Evolutionary conservation across 2,329 filamentous ascomycete genomes (phyloP).

Genomic region (Fusarium albidum): DNA sequence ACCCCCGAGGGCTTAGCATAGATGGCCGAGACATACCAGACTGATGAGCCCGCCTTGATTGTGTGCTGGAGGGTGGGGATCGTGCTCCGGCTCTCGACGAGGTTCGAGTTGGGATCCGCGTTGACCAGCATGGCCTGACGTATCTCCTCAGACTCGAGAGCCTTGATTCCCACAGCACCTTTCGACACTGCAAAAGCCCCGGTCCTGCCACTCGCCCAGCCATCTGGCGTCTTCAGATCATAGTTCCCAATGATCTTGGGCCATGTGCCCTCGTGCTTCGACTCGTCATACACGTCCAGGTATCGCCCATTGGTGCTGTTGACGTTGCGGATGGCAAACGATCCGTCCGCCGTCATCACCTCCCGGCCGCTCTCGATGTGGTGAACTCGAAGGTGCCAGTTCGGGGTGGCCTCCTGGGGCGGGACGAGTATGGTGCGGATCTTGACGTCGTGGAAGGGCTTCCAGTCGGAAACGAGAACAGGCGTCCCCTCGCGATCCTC

Average conservation of each 20-base stretch:
- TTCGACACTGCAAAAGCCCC: slow-evolving; percentile 66
- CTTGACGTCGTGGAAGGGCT: slow-evolving; percentile 73
- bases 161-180: slow-evolving; percentile 67
- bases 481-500: slow-evolving; percentile 62
- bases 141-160: slow-evolving; percentile 56
- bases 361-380: slow-evolving; percentile 66
- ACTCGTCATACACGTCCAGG: slow-evolving; percentile 58
- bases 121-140: slow-evolving; percentile 73
- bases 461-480: slow-evolving; percentile 74
- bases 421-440: slow-evolving; percentile 73
- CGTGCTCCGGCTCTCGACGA: slow-evolving; percentile 75
- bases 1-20: slow-evolving; percentile 72
- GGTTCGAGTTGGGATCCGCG: slow-evolving; percentile 81
- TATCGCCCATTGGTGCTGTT: slow-evolving; percentile 57
- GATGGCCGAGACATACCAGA: slow-evolving; percentile 75
- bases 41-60: slow-evolving; percentile 62
- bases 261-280: slow-evolving; percentile 57
- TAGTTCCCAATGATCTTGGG: slow-evolving; percentile 69
- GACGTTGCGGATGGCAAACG: slow-evolving; percentile 73
- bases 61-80: slow-evolving; percentile 74
- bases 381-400: slow-evolving; percentile 76
- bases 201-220: slow-evolving; percentile 57
- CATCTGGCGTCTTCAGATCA: slow-evolving; percentile 62
- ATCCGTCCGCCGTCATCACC: slow-evolving; percentile 76
- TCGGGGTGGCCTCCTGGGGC: slow-evolving; percentile 63